Evolutionary conservation across 2,329 filamentous ascomycete genomes (phyloP).

Genomic region (Lasiodiplodia gonubiensis): DNA sequence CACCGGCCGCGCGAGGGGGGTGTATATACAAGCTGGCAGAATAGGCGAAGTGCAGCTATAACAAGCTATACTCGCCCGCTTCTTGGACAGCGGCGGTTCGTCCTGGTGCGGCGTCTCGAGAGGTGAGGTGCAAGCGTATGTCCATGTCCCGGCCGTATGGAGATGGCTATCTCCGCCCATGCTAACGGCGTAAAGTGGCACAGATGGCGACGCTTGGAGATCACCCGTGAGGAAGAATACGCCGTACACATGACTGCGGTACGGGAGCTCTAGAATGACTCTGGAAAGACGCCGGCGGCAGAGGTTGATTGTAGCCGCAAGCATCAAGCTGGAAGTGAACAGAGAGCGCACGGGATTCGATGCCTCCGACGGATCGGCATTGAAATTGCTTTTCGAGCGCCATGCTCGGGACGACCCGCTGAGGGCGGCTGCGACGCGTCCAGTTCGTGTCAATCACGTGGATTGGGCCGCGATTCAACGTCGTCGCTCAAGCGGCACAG

Average conservation of each 20-base stretch:
- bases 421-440: constrained; percentile 15
- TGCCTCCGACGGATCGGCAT: constrained; percentile 22
- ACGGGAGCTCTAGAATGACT: constrained; percentile 17
- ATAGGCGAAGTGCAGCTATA: constrained; percentile 12
- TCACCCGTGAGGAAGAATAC: constrained; percentile 7
- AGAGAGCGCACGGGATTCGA: constrained; percentile 6
- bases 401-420: constrained; percentile 27
- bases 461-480: constrained; percentile 5
- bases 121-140: not conserved
- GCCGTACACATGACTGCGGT: not conserved
- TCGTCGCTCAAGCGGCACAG: not conserved
- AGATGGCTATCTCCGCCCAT: constrained; percentile 8
- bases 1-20: no score
- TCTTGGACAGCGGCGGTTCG: not conserved
- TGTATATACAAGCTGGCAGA: not conserved
- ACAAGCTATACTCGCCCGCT: not conserved
- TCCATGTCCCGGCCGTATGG: not conserved
- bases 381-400: constrained; percentile 24
- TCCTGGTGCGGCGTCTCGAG: not conserved
- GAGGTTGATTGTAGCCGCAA: constrained; percentile 14
- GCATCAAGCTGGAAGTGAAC: constrained; percentile 6
- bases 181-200: not conserved
- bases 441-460: constrained; percentile 19
- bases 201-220: constrained; percentile 7
- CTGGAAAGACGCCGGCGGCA: constrained; percentile 23